A percentile compares a stretch with the other conserved stretches of the same genome.
Conservation (phyloP, 805 yeast species). For the Hanseniaspora taiwanica region DNA sequence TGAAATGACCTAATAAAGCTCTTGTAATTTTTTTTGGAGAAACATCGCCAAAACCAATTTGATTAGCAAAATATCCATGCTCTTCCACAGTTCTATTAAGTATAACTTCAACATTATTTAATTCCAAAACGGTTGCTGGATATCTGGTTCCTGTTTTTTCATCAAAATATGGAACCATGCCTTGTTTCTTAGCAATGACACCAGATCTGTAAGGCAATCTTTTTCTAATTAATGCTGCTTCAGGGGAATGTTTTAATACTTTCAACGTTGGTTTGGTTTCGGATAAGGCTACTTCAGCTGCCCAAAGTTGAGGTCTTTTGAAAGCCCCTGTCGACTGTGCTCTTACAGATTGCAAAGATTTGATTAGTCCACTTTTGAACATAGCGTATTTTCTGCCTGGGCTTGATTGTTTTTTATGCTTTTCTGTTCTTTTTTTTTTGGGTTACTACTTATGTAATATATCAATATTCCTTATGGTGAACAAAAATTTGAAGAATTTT, state of each 20-base stretch:
- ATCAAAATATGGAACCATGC: conserved; percentile 80
- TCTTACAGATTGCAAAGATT: background rate
- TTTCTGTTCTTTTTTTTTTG: background rate
- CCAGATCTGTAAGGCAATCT: conserved; percentile 73
- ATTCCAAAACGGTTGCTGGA: conserved; percentile 80
- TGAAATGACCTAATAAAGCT: conserved; percentile 61
- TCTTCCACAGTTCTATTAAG: conserved; percentile 53
- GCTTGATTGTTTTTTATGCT: too few relatives aligned
- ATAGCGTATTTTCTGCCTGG: background rate
- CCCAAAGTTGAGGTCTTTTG: background rate
- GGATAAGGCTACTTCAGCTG: background rate
- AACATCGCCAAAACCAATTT: conserved; percentile 72
- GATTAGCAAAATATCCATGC: conserved; percentile 77
- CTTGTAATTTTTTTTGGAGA: conserved; percentile 48
- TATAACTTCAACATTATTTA: conserved; percentile 79
- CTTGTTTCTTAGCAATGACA: conserved; percentile 67
- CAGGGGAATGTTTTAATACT: background rate
- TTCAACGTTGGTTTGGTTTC: background rate
- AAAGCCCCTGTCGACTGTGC: conserved; percentile 1
- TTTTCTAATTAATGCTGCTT: conserved; percentile 32
- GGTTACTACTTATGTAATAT: too few relatives aligned
- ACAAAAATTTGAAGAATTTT: too few relatives aligned
- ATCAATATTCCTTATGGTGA: too few relatives aligned
- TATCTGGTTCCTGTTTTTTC: conserved; percentile 48
- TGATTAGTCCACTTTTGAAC: background rate